Evolutionary conservation across 805 yeast genomes (phyloP).

Genomic region (Ogataea saltuana): DNA sequence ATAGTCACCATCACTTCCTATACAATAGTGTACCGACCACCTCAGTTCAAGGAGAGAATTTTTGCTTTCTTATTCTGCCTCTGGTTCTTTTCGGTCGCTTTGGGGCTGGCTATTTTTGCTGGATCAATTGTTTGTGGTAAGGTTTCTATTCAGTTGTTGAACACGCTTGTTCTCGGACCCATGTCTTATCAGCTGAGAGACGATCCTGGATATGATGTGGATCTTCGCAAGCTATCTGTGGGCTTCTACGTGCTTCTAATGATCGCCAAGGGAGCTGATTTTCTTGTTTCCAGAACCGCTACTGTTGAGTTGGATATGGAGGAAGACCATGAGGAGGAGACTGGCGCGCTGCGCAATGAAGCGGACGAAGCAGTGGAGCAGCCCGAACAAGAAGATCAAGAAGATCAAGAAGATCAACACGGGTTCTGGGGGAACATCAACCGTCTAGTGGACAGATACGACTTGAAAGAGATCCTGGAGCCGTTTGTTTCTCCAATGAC

Average conservation of each 20-base stretch:
- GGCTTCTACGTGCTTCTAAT: conserved; percentile 3
- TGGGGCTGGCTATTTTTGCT: conserved; percentile 29
- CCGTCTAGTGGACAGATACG: background rate
- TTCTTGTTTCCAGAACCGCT: no score
- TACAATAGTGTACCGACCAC: conserved; percentile 84
- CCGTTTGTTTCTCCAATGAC: conserved; percentile 1
- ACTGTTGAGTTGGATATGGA: no score
- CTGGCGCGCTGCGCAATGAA: no score
- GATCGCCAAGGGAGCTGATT: background rate
- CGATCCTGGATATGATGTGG: background rate
- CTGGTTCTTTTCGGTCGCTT: conserved; percentile 47
- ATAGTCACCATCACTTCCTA: conserved; percentile 44
- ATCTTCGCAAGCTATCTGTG: background rate
- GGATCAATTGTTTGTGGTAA: conserved; percentile 32
- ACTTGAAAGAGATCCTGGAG: background rate
- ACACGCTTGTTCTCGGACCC: background rate
- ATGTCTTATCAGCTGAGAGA: background rate
- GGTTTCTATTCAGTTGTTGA: background rate
- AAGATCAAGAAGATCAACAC: background rate
- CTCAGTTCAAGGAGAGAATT: conserved; percentile 63
- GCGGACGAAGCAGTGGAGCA: conserved; percentile 1
- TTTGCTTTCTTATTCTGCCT: conserved; percentile 44
- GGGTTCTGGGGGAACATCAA: background rate
- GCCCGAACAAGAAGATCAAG: background rate
- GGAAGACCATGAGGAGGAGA: background rate